These are phyloP conservation scores for Termitomyces sp. DNA, from an alignment of 768 basidiomycete species.

Conservation along the genomic window DNA sequence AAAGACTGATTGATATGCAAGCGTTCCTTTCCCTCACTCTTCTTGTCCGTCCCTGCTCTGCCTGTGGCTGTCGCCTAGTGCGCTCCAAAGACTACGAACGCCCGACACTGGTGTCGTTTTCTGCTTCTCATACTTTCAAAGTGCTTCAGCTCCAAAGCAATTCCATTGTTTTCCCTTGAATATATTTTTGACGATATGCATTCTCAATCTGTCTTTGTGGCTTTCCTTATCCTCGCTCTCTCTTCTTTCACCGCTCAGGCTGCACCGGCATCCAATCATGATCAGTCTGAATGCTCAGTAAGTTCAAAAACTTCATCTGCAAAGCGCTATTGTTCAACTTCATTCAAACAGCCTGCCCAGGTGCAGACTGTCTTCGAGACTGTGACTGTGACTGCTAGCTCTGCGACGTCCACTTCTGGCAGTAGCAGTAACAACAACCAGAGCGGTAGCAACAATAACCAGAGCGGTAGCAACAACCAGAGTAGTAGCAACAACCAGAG, in stretches of 20 bases:
- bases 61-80: conserved; percentile 39
- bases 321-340: conserved; percentile 3
- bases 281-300: conserved; percentile 18
- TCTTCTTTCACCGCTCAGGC: conserved; percentile 28
- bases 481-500: background rate
- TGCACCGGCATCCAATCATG: conserved; percentile 21
- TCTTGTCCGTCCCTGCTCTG: conserved; percentile 13
- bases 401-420: conserved; percentile 15
- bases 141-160: conserved; percentile 24
- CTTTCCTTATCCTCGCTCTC: conserved; percentile 36
- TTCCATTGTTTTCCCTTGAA: conserved; percentile 24
- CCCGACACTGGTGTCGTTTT: conserved; percentile 57
- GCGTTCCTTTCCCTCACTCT: conserved; percentile 7
- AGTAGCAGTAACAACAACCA: conserved; percentile 8
- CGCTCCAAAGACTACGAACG: conserved; percentile 36
- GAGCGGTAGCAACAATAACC: background rate
- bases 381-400: conserved; percentile 32
- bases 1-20: conserved; percentile 1
- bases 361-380: conserved; percentile 24
- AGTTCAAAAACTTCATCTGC: conserved; percentile 3
- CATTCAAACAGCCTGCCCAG: conserved; percentile 8
- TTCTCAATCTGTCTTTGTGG: conserved; percentile 33
- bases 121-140: conserved; percentile 25
- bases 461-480: background rate
- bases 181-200: conserved; percentile 34